Evolutionary conservation across 2,329 filamentous ascomycete species (phyloP).

Genomic region (Cordyceps cateniannulata): DNA sequence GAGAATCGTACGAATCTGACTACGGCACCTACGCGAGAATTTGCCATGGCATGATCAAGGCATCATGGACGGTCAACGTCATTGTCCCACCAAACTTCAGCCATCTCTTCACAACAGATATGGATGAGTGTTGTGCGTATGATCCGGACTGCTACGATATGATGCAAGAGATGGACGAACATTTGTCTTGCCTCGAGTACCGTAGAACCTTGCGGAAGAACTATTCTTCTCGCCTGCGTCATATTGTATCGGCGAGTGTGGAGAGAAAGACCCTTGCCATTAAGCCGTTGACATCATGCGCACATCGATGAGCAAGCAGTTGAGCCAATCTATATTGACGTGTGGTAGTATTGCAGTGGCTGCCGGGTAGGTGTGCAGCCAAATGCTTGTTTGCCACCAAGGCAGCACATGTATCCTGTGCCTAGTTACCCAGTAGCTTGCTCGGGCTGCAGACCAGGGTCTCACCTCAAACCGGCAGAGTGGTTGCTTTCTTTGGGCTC

Average conservation of each 20-base stretch:
- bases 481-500: background rate
- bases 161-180: background rate
- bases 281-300: slow-evolving; percentile 11
- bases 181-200: background rate
- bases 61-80: background rate
- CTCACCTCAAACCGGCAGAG: background rate
- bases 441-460: background rate
- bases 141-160: background rate
- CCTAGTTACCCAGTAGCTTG: too few species aligned
- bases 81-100: background rate
- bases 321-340: background rate
- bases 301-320: background rate
- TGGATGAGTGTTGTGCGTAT: background rate
- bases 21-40: background rate
- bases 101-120: background rate
- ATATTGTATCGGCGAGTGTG: background rate
- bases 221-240: background rate
- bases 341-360: background rate
- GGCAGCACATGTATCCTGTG: background rate
- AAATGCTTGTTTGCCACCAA: background rate
- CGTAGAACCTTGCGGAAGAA: background rate
- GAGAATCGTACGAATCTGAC: background rate
- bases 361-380: background rate
- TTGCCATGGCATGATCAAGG: background rate
- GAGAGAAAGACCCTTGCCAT: background rate